Evolutionary conservation across 2,329 filamentous ascomycete species (phyloP), one percentile per base, ranked within the genome.

Genomic region (Aspergillus ochraceus): DNA sequence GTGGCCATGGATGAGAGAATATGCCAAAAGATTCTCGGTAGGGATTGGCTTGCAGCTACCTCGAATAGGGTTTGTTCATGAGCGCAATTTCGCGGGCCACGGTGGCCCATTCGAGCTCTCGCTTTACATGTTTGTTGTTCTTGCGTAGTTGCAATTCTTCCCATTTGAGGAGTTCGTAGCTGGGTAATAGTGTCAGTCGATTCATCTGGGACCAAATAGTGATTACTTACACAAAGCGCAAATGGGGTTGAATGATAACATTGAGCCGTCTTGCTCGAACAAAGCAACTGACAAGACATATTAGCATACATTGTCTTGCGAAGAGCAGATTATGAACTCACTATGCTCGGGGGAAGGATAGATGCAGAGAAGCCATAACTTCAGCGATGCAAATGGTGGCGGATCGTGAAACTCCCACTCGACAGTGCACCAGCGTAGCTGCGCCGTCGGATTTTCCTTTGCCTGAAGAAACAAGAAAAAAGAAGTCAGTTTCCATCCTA

Each of bases 301-400:
- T 45, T 22, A 52, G 50, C 4, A 6, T n/a, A 6, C 3, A 19
- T 24, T 6, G 22, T 11, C 22, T 5, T 51, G 2, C 30, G 24
- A 30, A 4, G 11, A 47, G 2, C 8, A 24, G 10, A n/a, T 8
- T 3, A 4, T 10, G 11, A 55, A 80, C 84, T 74, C 77, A 86
- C 83, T 99, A 99, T 60, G 95, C 95, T 57, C 91, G 86, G 12
- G 95, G 92, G 68, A 98, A 94, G 0, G 92, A 95, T 65, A 97
- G 79, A 22, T 86, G 83, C 68, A 92, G 77, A 26, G 89, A 83
- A 39, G 89, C 88, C 95, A 99, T 99, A 39, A 98, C 92, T 76
- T 98, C 93, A n/a, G 95, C 95, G 70, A 99, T 99, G 74, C 95
- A 98, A 62, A 99, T 97, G 1, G 94, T 99, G 12, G 95, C 95